phyloP scores from a whole-genome alignment of 345 rosid genomes.

The Mercurialis annua region DNA sequence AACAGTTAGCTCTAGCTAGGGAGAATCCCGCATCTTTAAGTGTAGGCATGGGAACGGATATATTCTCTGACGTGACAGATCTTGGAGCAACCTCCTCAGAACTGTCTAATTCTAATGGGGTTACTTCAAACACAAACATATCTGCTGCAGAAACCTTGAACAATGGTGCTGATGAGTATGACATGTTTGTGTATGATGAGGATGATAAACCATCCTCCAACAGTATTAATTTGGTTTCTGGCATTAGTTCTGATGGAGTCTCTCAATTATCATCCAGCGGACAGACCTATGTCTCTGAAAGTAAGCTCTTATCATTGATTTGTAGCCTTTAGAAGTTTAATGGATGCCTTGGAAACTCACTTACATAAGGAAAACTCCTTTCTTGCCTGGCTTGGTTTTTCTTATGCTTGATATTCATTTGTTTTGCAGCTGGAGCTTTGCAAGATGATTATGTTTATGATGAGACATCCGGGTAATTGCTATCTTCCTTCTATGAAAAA shows the following conservation, averaged over 20 bases:
- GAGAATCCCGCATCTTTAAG: constrained; percentile 30
- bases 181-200: constrained; percentile 89
- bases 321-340: background rate
- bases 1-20: constrained; percentile 58
- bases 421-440: constrained; percentile 49
- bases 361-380: background rate
- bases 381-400: constrained; percentile 10
- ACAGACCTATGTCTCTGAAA: constrained; percentile 24
- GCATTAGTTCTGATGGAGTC: constrained; percentile 27
- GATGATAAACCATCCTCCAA: constrained; percentile 38
- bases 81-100: constrained; percentile 27
- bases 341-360: background rate
- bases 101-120: constrained; percentile 19
- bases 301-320: constrained; percentile 28
- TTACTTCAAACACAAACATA: constrained; percentile 27
- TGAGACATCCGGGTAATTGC: constrained; percentile 79
- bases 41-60: constrained; percentile 18
- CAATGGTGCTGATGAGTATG: constrained; percentile 43
- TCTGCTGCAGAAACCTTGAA: constrained; percentile 27
- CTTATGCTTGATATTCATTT: constrained; percentile 5
- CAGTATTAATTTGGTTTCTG: constrained; percentile 24
- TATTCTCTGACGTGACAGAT: constrained; percentile 23
- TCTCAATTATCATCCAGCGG: constrained; percentile 33
- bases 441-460: constrained; percentile 74
- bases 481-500: constrained; percentile 4